Evolutionary conservation across 1,284 basidiomycete species (phyloP).

Genomic region (Austroboletus olivaceoglutinosus): DNA sequence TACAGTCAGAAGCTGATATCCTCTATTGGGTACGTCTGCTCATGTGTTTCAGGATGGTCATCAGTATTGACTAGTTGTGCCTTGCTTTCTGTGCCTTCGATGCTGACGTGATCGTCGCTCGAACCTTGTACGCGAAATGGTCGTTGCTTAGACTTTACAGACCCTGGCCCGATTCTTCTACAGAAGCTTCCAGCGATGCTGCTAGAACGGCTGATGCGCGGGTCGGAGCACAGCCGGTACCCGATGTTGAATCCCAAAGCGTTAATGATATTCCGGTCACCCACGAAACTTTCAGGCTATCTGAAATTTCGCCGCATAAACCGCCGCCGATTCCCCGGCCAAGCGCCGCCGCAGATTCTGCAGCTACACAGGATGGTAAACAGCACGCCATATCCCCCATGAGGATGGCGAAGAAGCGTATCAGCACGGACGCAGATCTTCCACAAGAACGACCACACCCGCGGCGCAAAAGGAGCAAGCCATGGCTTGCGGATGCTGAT

Average conservation of each 20-base stretch:
- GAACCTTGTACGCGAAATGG: constrained; percentile 20
- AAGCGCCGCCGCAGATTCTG: constrained; percentile 8
- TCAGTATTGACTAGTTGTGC: constrained; percentile 24
- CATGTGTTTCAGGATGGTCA: constrained; percentile 19
- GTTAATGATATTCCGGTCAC: constrained; percentile 8
- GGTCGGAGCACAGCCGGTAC: constrained; percentile 6
- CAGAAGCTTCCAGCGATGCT: constrained; percentile 8
- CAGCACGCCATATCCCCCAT: constrained; percentile 22
- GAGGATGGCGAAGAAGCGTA: constrained; percentile 37
- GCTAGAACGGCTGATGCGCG: constrained; percentile 6
- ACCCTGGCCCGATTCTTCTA: constrained; percentile 11
- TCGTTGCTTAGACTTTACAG: constrained; percentile 32
- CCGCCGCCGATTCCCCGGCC: constrained; percentile 5
- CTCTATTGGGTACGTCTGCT: constrained; percentile 33
- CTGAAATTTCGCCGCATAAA: constrained; percentile 52
- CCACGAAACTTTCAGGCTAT: constrained; percentile 40
- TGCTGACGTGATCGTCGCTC: constrained; percentile 27
- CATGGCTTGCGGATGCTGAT: constrained; percentile 4
- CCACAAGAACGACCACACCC: constrained; percentile 5
- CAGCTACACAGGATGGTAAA: constrained; percentile 18
- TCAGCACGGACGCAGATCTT: constrained; percentile 17
- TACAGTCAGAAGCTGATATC: constrained; percentile 34
- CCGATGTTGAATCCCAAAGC: constrained; percentile 1
- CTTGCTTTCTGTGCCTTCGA: constrained; percentile 14
- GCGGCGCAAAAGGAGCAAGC: constrained; percentile 33